Evolutionary conservation across 805 yeast species (phyloP).

Genomic region (Ogataea thermomethanolica): DNA sequence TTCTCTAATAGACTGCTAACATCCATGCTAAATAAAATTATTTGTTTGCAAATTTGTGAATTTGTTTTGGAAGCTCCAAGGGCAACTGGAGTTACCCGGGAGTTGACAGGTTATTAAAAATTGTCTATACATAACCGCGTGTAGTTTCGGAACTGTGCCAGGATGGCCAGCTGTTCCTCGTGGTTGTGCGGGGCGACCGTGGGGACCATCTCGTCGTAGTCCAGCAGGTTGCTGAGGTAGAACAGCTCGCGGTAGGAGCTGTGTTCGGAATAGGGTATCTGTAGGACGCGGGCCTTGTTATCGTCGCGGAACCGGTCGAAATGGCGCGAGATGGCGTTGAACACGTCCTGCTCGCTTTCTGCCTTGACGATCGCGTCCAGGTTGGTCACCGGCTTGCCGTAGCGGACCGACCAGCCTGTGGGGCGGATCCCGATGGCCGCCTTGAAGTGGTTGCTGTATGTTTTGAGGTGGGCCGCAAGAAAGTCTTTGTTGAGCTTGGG

Average conservation of each 20-base stretch:
- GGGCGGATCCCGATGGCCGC: conserved; percentile 74
- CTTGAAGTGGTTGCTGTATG: conserved; percentile 45
- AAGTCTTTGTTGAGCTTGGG: conserved; percentile 45
- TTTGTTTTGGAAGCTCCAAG: conserved; percentile 2
- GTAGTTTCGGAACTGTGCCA: conserved; percentile 14
- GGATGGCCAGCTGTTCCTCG: conserved; percentile 15
- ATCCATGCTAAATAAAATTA: conserved; percentile 41
- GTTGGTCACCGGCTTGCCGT: conserved; percentile 11
- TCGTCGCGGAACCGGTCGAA: conserved; percentile 19
- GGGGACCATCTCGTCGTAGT: conserved; percentile 59
- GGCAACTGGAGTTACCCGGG: no score
- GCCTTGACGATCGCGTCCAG: conserved; percentile 15
- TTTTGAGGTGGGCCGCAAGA: conserved; percentile 48
- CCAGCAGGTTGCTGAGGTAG: conserved; percentile 53
- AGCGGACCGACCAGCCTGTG: conserved; percentile 83
- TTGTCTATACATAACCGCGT: conserved; percentile 13
- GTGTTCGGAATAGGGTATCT: conserved; percentile 85
- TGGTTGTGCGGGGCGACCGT: conserved; percentile 56
- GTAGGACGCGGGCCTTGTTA: conserved; percentile 20
- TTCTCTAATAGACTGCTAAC: conserved; percentile 71
- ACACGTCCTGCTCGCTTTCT: conserved; percentile 13
- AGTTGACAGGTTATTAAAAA: conserved; percentile 8
- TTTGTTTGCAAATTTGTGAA: conserved; percentile 9
- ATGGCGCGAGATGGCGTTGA: conserved; percentile 13
- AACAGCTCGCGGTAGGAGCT: conserved; percentile 82